These are phyloP conservation scores for Malus sieversii DNA, from an alignment of 306 rosid species.

Conservation along the genomic window DNA sequence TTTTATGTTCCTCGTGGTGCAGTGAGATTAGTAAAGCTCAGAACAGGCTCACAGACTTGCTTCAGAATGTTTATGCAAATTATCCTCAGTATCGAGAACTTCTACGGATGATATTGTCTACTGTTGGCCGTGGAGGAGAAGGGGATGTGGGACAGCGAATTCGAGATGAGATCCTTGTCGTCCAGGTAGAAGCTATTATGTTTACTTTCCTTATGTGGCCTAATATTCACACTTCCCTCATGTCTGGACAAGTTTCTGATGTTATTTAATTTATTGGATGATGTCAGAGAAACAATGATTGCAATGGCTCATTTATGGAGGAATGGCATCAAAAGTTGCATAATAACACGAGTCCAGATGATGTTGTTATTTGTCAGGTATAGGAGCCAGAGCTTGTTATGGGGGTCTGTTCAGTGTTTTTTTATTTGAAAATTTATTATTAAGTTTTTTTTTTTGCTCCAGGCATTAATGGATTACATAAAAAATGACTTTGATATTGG, in stretches of 20 bases:
- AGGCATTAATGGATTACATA: constrained; percentile 84
- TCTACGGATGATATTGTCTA: constrained; percentile 83
- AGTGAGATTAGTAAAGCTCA: constrained; percentile 98
- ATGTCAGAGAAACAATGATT: constrained; percentile 68
- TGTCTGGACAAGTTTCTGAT: constrained; percentile 17
- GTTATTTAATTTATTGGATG: constrained; percentile 15
- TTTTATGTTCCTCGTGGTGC: constrained; percentile 23
- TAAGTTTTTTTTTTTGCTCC: constrained; percentile 24
- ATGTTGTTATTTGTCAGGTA: constrained; percentile 97
- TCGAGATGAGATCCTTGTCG: constrained; percentile 92
- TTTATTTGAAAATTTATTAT: constrained; percentile 11
- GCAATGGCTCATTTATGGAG: constrained; percentile 95
- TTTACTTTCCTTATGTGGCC: background rate
- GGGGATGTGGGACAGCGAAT: constrained; percentile 98
- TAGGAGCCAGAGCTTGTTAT: constrained; percentile 18
- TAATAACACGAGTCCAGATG: constrained; percentile 98
- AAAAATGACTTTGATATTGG: constrained; percentile 65
- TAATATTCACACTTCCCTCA: constrained; percentile 10
- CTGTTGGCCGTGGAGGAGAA: constrained; percentile 98
- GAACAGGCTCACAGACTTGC: constrained; percentile 83
- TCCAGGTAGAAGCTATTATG: constrained; percentile 54
- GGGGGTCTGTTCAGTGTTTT: constrained; percentile 12
- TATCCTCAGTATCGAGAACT: constrained; percentile 71
- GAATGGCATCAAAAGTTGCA: constrained; percentile 99
- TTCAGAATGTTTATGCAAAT: constrained; percentile 60